phyloP scores from a whole-genome alignment of 2,329 filamentous ascomycete genomes.

The Byssothecium circinans region DNA sequence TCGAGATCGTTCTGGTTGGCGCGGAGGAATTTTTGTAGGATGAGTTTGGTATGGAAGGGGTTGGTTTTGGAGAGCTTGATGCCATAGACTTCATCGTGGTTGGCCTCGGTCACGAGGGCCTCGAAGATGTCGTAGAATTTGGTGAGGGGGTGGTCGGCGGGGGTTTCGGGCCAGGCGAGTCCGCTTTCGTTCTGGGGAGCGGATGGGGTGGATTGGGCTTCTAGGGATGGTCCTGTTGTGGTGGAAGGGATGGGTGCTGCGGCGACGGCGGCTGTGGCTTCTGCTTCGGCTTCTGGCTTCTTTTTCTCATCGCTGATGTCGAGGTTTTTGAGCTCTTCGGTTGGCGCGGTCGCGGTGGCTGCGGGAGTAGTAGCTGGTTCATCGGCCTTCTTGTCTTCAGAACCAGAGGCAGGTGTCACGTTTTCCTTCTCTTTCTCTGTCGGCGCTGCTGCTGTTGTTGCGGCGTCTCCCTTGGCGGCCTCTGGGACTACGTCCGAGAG shows the following conservation, averaged over 20 bases:
- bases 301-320: slow-evolving; percentile 13
- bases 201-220: slow-evolving; percentile 8
- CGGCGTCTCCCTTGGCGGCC: slow-evolving; percentile 19
- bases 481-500: slow-evolving; percentile 16
- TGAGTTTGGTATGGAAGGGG: slow-evolving; percentile 75
- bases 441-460: slow-evolving; percentile 3
- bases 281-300: neutral
- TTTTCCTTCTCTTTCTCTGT: slow-evolving; percentile 12
- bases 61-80: slow-evolving; percentile 60
- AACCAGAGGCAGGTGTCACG: neutral
- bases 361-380: slow-evolving; percentile 11
- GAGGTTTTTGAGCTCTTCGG: slow-evolving; percentile 18
- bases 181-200: slow-evolving; percentile 10
- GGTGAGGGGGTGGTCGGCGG: slow-evolving; percentile 49
- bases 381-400: slow-evolving; percentile 9
- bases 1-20: slow-evolving; percentile 78
- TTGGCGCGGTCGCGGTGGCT: slow-evolving; percentile 19
- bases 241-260: slow-evolving; percentile 4
- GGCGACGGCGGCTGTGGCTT: slow-evolving; percentile 13
- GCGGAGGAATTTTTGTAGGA: slow-evolving; percentile 91
- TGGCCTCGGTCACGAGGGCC: slow-evolving; percentile 58
- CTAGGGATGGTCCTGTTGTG: neutral
- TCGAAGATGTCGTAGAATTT: slow-evolving; percentile 62
- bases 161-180: slow-evolving; percentile 42
- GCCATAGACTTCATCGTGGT: slow-evolving; percentile 83